phyloP scores from a whole-genome alignment of 2,329 filamentous ascomycete genomes.

The Xylaria sp. region DNA sequence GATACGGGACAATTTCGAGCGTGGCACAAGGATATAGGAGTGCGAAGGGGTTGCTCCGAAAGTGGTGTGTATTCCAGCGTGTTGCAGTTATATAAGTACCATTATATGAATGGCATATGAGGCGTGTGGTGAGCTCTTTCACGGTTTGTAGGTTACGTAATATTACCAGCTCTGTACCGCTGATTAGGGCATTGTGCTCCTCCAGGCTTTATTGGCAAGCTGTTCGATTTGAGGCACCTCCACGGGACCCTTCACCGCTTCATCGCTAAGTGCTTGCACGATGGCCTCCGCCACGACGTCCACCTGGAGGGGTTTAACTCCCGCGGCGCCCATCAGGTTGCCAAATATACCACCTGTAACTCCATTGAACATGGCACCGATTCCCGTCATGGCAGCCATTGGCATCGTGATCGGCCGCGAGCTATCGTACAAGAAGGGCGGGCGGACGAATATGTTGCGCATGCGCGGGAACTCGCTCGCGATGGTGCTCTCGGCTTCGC shows the following conservation, averaged over 20 bases:
- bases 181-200: slow-evolving; percentile 82
- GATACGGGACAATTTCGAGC: slow-evolving; percentile 96
- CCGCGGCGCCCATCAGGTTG: slow-evolving; percentile 81
- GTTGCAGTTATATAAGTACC: slow-evolving; percentile 9
- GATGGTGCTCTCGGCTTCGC: slow-evolving; percentile 86
- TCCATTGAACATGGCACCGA: slow-evolving; percentile 80
- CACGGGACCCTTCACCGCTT: slow-evolving; percentile 76
- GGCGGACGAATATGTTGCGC: slow-evolving; percentile 83
- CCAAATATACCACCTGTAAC: slow-evolving; percentile 80
- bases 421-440: slow-evolving; percentile 89
- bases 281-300: slow-evolving; percentile 90
- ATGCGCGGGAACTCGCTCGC: slow-evolving; percentile 76
- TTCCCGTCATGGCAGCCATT: slow-evolving; percentile 79
- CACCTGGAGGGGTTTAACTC: slow-evolving; percentile 85
- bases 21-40: slow-evolving; percentile 89
- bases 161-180: slow-evolving; percentile 27
- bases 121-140: slow-evolving; percentile 40
- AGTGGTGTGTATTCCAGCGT: slow-evolving; percentile 23
- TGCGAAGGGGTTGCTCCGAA: background rate
- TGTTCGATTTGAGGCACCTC: slow-evolving; percentile 83
- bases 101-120: slow-evolving; percentile 18
- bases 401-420: slow-evolving; percentile 85
- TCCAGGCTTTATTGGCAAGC: slow-evolving; percentile 84
- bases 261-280: slow-evolving; percentile 84
- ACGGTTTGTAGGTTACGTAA: slow-evolving; percentile 44